A percentile compares a stretch with the other conserved stretches of the same genome.
phyloP scores from a whole-genome alignment of 768 basidiomycete species.

The Galerina sulciceps region DNA sequence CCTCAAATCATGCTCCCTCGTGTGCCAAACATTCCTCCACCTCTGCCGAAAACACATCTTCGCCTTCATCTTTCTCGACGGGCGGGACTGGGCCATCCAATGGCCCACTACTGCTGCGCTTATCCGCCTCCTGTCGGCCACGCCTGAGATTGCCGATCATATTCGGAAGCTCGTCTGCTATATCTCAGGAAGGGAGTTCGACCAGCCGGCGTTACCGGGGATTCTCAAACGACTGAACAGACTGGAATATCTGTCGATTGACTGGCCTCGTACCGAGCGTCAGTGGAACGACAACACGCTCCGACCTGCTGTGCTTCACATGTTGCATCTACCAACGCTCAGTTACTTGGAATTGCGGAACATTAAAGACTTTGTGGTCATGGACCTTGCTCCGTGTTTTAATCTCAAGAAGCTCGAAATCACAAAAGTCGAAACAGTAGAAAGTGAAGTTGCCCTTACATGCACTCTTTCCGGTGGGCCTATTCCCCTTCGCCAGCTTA shows the following conservation, averaged over 20 bases:
- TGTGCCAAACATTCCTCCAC: not conserved
- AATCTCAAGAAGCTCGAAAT: not conserved
- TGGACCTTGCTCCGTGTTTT: not conserved
- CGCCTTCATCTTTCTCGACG: not conserved
- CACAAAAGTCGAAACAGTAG: not conserved
- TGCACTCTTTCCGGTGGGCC: not conserved
- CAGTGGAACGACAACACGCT: not conserved
- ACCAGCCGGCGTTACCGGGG: not conserved
- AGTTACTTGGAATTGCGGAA: not conserved
- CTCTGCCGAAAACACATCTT: slow-evolving; percentile 4
- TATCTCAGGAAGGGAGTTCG: not conserved
- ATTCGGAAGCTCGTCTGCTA: not conserved
- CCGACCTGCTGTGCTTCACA: not conserved
- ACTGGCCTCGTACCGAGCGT: not conserved
- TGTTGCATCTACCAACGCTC: slow-evolving; percentile 8
- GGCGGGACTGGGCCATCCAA: no score
- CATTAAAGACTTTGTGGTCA: not conserved
- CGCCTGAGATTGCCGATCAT: not conserved
- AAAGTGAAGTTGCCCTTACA: not conserved
- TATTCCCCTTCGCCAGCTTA: not conserved
- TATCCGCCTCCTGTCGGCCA: not conserved
- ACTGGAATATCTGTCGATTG: not conserved
- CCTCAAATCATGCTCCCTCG: not conserved
- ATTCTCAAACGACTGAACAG: not conserved
- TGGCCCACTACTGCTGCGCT: not conserved